phyloP scores from a whole-genome alignment of 306 rosid genomes.

The Gynostemma pentaphyllum region DNA sequence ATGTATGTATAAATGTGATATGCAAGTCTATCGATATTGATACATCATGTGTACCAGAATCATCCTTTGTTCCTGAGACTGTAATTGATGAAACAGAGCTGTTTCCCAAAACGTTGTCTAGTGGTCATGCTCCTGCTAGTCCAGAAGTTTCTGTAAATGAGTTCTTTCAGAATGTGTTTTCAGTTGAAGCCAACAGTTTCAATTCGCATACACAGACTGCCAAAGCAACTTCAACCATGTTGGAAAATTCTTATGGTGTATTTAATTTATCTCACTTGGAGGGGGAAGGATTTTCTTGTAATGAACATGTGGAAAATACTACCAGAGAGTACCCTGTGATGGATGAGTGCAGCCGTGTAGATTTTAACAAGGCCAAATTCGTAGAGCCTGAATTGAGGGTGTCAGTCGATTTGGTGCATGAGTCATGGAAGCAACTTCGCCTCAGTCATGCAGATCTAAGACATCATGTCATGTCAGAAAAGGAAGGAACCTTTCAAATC shows the following conservation, averaged over 20 bases:
- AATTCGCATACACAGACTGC: constrained; percentile 8
- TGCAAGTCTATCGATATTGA: constrained; percentile 29
- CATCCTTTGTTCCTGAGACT: constrained; percentile 50
- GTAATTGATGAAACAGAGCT: constrained; percentile 28
- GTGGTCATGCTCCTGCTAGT: constrained; percentile 21
- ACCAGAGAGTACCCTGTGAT: constrained; percentile 21
- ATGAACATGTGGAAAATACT: constrained; percentile 29
- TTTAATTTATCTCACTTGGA: constrained; percentile 30
- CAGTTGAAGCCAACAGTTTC: constrained; percentile 17
- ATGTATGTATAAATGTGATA: constrained; percentile 24
- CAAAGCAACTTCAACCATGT: constrained; percentile 16
- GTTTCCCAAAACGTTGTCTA: constrained; percentile 27
- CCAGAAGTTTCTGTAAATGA: constrained; percentile 28
- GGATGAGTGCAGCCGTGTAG: constrained; percentile 55
- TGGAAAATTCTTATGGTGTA: constrained; percentile 19
- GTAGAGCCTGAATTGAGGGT: constrained; percentile 23
- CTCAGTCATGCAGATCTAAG: constrained; percentile 31
- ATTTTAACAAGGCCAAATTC: constrained; percentile 20
- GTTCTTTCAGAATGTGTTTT: constrained; percentile 16
- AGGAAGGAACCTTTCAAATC: constrained; percentile 30
- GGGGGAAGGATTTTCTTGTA: constrained; percentile 24
- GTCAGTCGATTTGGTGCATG: constrained; percentile 32
- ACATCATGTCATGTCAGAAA: constrained; percentile 38
- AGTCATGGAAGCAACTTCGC: constrained; percentile 55
- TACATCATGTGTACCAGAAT: constrained; percentile 51